phyloP scores from a whole-genome alignment of 352 stramenopile species.

The Pythium aphanidermatum region DNA sequence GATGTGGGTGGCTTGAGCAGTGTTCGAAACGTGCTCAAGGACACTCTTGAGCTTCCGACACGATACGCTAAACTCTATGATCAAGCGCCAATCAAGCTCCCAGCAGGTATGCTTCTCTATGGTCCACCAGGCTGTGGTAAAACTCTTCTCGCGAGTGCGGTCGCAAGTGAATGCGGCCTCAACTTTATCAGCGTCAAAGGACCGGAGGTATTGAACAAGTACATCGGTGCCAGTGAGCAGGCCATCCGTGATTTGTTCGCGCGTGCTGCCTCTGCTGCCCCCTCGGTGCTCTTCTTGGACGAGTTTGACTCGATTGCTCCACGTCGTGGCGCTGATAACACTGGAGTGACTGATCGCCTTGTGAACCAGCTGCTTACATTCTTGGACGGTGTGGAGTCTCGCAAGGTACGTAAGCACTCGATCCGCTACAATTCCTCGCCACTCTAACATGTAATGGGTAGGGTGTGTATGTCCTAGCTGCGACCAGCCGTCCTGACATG shows the following conservation, averaged over 20 bases:
- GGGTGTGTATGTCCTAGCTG: constrained; percentile 93
- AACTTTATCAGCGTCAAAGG: constrained; percentile 92
- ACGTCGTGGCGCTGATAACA: constrained; percentile 90
- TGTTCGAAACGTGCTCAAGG: constrained; percentile 83
- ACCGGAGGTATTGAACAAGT: constrained; percentile 88
- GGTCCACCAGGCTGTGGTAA: constrained; percentile 90
- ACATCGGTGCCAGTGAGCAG: constrained; percentile 88
- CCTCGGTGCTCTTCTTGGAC: constrained; percentile 79
- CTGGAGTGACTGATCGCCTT: constrained; percentile 94
- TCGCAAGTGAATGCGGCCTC: constrained; percentile 82
- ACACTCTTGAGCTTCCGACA: constrained; percentile 85
- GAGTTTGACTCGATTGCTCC: constrained; percentile 96
- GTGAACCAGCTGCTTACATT: constrained; percentile 98
- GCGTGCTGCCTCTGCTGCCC: constrained; percentile 62
- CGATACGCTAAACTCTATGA: constrained; percentile 77
- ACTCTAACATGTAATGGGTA: constrained; percentile 12
- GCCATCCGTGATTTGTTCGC: constrained; percentile 85
- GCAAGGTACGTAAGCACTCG: constrained; percentile 41
- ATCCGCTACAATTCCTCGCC: background rate
- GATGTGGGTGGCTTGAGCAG: constrained; percentile 79
- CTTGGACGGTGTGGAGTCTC: constrained; percentile 93
- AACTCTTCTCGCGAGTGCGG: constrained; percentile 80
- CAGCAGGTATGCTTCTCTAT: constrained; percentile 85
- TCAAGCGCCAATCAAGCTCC: constrained; percentile 75
- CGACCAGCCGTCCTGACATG: constrained; percentile 96